Percentiles rank a stretch among this genome's conserved stretches.
phyloP scores from a whole-genome alignment of 2,329 filamentous ascomycete genomes.

The Calonectria hongkongensis region DNA sequence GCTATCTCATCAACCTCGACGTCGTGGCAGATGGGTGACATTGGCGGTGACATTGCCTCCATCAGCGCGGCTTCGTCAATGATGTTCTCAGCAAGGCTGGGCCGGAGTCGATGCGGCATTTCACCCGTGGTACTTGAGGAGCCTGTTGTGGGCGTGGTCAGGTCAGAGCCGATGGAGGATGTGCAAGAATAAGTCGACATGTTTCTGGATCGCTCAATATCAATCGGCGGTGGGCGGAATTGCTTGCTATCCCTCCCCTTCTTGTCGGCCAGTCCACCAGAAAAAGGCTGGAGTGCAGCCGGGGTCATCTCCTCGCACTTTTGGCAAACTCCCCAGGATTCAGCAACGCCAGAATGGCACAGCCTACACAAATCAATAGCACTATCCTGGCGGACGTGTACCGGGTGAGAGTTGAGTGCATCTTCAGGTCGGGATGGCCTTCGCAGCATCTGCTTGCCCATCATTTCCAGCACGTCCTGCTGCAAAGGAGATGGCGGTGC shows the following conservation, averaged over 20 bases:
- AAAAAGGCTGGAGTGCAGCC: constrained; percentile 25
- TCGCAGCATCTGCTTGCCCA: constrained; percentile 33
- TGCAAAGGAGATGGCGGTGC: neutral
- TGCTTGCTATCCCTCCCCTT: constrained; percentile 36
- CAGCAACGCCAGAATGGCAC: constrained; percentile 50
- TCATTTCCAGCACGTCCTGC: constrained; percentile 15
- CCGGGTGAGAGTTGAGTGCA: constrained; percentile 48
- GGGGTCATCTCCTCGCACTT: constrained; percentile 50
- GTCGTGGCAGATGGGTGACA: constrained; percentile 37
- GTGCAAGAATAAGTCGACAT: constrained; percentile 38
- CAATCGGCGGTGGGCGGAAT: constrained; percentile 46
- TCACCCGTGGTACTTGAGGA: constrained; percentile 27
- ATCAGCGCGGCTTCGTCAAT: constrained; percentile 37
- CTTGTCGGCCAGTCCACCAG: constrained; percentile 34
- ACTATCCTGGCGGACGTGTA: constrained; percentile 52
- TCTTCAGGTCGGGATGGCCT: constrained; percentile 48
- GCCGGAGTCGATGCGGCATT: constrained; percentile 36
- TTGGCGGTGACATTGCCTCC: constrained; percentile 39
- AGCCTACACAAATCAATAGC: constrained; percentile 48
- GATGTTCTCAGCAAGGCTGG: constrained; percentile 27
- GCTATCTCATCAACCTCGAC: constrained; percentile 15
- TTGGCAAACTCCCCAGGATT: constrained; percentile 50
- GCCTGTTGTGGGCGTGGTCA: constrained; percentile 38
- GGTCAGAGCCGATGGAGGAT: constrained; percentile 12
- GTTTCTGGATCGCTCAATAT: constrained; percentile 31